Conservation (phyloP, 208 protist species). For the Endotrypanum monterogeii region DNA sequence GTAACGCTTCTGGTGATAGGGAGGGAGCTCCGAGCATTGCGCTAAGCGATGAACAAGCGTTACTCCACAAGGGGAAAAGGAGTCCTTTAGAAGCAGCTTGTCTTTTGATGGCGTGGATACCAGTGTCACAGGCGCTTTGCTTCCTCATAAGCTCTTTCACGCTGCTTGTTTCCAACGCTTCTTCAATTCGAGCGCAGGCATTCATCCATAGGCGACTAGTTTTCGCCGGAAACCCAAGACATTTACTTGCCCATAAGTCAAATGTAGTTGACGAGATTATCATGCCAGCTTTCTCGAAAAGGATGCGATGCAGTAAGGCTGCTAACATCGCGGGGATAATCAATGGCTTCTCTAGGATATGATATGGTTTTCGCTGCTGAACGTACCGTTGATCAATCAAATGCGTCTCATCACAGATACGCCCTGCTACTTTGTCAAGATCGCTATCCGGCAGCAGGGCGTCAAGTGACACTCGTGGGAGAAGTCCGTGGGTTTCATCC, state of each 20-base stretch:
- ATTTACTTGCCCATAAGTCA: conserved; percentile 20
- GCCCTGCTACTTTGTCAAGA: background rate
- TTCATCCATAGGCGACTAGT: conserved; percentile 18
- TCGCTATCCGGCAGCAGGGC: conserved; percentile 1
- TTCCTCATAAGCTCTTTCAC: background rate
- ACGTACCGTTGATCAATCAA: conserved; percentile 32
- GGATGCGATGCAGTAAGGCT: conserved; percentile 24
- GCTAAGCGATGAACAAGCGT: background rate
- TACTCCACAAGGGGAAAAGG: conserved; percentile 17
- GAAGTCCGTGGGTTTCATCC: conserved; percentile 5
- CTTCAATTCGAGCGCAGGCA: conserved; percentile 18
- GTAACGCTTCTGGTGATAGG: background rate
- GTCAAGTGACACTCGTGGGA: conserved; percentile 8
- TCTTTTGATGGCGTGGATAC: conserved; percentile 14
- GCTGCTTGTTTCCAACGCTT: background rate
- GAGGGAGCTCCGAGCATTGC: background rate
- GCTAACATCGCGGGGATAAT: conserved; percentile 33
- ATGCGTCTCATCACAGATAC: conserved; percentile 25
- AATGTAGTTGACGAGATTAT: conserved; percentile 28
- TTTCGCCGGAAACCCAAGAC: conserved; percentile 9
- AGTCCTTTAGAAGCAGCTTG: conserved; percentile 2
- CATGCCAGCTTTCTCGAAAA: conserved; percentile 24
- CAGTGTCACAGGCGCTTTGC: conserved; percentile 12
- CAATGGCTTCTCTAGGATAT: conserved; percentile 27
- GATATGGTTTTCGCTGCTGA: conserved; percentile 17